These are phyloP conservation scores for Aspergillus ellipticus DNA, from an alignment of 495 filamentous ascomycete genomes.

Conservation along the genomic window DNA sequence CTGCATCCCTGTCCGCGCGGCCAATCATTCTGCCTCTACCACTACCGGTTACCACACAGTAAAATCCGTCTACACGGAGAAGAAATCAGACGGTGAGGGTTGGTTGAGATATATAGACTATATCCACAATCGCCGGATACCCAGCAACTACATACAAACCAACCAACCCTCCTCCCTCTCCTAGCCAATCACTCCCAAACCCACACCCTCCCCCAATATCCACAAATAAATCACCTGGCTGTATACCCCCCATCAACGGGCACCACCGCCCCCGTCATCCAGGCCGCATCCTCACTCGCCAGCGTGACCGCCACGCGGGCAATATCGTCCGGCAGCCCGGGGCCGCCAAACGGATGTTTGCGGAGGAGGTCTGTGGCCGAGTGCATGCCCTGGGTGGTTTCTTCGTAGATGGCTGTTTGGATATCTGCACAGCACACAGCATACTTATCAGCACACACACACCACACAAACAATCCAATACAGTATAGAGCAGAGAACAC, in stretches of 20 bases:
- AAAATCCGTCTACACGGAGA: no score
- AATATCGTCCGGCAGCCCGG: slow-evolving; percentile 44
- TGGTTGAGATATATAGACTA: no score
- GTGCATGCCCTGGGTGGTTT: not conserved
- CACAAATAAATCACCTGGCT: not conserved
- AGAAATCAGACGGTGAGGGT: no score
- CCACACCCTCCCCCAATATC: not conserved
- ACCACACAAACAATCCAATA: not conserved
- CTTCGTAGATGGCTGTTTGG: slow-evolving; percentile 22
- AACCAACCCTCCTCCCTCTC: no score
- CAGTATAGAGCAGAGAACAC: no score
- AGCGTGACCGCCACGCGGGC: slow-evolving; percentile 46
- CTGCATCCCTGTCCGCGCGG: no score
- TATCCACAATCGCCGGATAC: no score
- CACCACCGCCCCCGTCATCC: slow-evolving; percentile 37
- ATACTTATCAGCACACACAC: not conserved
- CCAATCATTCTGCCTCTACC: no score
- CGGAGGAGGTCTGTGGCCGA: slow-evolving; percentile 13
- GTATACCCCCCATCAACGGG: slow-evolving; percentile 49
- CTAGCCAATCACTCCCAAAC: no score
- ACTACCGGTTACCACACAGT: no score
- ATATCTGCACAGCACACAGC: slow-evolving; percentile 18
- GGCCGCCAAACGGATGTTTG: slow-evolving; percentile 36
- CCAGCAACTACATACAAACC: no score
- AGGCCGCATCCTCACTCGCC: slow-evolving; percentile 44